Conservation (phyloP, 2,329 filamentous ascomycete species). For the Hymenoscyphus scutula region DNA sequence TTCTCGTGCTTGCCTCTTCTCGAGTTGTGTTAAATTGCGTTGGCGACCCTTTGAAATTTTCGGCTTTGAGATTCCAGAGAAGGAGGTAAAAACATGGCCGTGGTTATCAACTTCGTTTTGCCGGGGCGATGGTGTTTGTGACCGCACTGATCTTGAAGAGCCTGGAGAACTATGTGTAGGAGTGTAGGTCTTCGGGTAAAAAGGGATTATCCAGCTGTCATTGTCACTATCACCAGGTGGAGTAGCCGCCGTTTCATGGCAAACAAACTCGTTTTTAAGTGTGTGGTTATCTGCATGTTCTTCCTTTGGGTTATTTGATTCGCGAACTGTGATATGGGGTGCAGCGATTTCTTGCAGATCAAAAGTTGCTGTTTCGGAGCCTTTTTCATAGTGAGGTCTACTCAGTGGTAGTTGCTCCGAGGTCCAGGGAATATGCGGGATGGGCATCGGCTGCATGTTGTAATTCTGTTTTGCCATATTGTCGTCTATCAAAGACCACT, state of each 20-base stretch:
- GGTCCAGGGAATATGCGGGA: conserved; percentile 26
- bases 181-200: conserved; percentile 16
- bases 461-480: conserved; percentile 15
- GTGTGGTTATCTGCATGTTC: conserved; percentile 59
- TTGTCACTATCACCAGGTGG: conserved; percentile 23
- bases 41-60: conserved; percentile 31
- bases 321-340: conserved; percentile 36
- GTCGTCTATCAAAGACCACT: conserved; percentile 18
- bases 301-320: conserved; percentile 64
- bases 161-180: conserved; percentile 25
- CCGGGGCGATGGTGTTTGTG: conserved; percentile 21
- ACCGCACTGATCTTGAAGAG: conserved; percentile 16
- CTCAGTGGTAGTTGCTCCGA: conserved; percentile 22
- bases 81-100: conserved; percentile 30
- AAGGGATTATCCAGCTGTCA: conserved; percentile 25
- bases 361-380: conserved; percentile 40
- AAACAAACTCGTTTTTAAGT: conserved; percentile 30
- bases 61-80: conserved; percentile 23
- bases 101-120: conserved; percentile 22
- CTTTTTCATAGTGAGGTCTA: conserved; percentile 17
- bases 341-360: conserved; percentile 57
- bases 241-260: conserved; percentile 18
- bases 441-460: conserved; percentile 8
- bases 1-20: conserved; percentile 34
- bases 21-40: conserved; percentile 30